These are phyloP conservation scores for Fragilaria radians DNA, from an alignment of 108 stramenopile species.

Conservation along the genomic window DNA sequence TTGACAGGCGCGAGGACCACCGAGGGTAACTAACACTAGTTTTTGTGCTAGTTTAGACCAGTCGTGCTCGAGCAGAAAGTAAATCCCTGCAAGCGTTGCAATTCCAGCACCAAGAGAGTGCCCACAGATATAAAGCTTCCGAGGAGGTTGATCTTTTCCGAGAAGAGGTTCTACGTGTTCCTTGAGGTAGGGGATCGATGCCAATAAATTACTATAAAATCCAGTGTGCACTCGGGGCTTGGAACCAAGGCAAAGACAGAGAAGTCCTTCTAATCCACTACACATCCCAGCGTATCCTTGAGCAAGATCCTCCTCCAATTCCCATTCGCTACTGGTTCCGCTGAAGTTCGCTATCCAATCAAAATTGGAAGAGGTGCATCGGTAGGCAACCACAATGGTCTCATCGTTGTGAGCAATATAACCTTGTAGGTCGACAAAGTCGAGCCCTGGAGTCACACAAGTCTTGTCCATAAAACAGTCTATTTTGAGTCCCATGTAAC, in stretches of 20 bases:
- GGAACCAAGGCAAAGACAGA: too few relatives aligned
- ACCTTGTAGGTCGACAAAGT: conserved; percentile 47
- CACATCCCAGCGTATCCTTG: conserved; percentile 24
- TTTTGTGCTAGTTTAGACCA: conserved; percentile 35
- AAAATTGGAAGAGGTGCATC: conserved; percentile 40
- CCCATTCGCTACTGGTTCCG: conserved; percentile 36
- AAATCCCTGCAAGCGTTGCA: conserved; percentile 44
- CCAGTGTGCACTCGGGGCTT: conserved; percentile 51
- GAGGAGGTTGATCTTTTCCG: conserved; percentile 25
- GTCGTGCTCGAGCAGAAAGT: conserved; percentile 42
- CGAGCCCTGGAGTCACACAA: conserved; percentile 15
- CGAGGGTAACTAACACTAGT: conserved; percentile 37
- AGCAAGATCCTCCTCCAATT: conserved; percentile 24
- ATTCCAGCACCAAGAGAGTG: conserved; percentile 55
- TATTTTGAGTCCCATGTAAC: conserved; percentile 23
- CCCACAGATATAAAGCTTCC: conserved; percentile 45
- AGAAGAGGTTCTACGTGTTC: conserved; percentile 38
- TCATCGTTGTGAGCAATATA: conserved; percentile 63
- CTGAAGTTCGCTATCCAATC: conserved; percentile 52
- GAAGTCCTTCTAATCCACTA: conserved; percentile 17
- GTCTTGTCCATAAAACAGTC: conserved; percentile 31
- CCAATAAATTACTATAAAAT: conserved; percentile 52
- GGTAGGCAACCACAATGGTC: conserved; percentile 38
- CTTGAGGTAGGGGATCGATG: conserved; percentile 25
- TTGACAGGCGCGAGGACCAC: conserved; percentile 36